Conservation (phyloP, 768 basidiomycete species). For the Pleurotus tuber-regium region DNA sequence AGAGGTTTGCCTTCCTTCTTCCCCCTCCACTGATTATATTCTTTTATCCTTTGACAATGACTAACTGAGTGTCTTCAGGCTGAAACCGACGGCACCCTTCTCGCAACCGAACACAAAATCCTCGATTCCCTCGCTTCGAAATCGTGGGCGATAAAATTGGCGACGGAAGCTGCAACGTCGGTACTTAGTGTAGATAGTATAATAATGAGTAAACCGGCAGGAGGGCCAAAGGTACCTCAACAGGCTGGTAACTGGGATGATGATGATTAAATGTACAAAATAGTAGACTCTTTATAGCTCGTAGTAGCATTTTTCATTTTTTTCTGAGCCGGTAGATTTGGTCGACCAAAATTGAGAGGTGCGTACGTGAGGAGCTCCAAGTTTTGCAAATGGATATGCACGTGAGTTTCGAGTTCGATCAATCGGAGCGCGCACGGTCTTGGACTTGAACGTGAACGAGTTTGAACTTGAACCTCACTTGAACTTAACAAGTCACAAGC, state of each 20-base stretch:
- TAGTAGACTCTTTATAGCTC: no score
- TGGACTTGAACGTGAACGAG: no score
- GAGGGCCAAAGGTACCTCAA: slow-evolving; percentile 84
- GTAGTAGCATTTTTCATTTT: no score
- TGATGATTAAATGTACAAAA: slow-evolving; percentile 44
- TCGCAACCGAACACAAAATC: slow-evolving; percentile 61
- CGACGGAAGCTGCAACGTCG: slow-evolving; percentile 86
- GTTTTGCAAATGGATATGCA: no score
- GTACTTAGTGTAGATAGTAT: slow-evolving; percentile 96
- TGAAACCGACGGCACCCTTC: slow-evolving; percentile 76
- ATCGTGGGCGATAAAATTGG: slow-evolving; percentile 86
- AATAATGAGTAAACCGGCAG: slow-evolving; percentile 94
- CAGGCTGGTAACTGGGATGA: slow-evolving; percentile 88
- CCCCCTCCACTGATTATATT: background rate
- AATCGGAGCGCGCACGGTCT: no score
- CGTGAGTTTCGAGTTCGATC: no score
- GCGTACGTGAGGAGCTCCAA: no score
- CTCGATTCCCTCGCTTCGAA: slow-evolving; percentile 89
- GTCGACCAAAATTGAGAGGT: no score
- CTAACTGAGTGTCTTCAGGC: slow-evolving; percentile 39
- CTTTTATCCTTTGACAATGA: slow-evolving; percentile 6
- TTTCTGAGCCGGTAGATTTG: no score
- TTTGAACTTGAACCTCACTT: no score
- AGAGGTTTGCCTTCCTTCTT: slow-evolving; percentile 52
- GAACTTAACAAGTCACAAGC: no score